These are phyloP conservation scores for Takashimella tepidaria DNA, from an alignment of 1,284 basidiomycete genomes.

Conservation along the genomic window DNA sequence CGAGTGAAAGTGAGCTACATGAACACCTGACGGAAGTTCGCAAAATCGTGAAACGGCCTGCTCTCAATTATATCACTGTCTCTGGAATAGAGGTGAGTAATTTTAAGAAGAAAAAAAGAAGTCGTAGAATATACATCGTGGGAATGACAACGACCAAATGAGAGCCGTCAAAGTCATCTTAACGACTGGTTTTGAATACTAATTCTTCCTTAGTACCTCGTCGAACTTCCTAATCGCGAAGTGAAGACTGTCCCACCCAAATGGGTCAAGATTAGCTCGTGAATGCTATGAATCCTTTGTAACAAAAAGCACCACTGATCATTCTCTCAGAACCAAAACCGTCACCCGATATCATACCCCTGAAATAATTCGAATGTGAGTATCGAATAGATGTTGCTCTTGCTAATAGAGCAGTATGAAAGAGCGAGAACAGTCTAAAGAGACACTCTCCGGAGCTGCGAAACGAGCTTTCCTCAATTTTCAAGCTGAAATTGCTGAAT, in stretches of 20 bases:
- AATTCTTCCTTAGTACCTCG: constrained; percentile 56
- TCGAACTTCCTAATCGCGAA: constrained; percentile 71
- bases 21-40: constrained; percentile 72
- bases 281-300: too few species aligned
- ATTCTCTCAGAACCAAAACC: constrained; percentile 76
- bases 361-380: constrained; percentile 56
- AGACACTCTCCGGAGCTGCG: constrained; percentile 64
- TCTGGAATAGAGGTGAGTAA: constrained; percentile 62
- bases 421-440: constrained; percentile 70
- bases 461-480: constrained; percentile 63
- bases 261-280: constrained; percentile 78
- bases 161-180: too few species aligned
- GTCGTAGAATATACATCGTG: too few species aligned
- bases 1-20: constrained; percentile 62
- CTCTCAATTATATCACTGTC: constrained; percentile 66
- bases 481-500: constrained; percentile 62
- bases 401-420: constrained; percentile 48
- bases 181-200: constrained; percentile 9
- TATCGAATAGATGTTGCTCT: neutral
- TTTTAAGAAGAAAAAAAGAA: too few species aligned
- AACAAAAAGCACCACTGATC: too few species aligned
- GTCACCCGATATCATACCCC: constrained; percentile 79
- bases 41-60: constrained; percentile 66
- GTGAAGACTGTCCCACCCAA: constrained; percentile 67
- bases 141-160: too few species aligned